Conservation (phyloP, 2,329 filamentous ascomycete species). For the Colletotrichum graminicola region DNA sequence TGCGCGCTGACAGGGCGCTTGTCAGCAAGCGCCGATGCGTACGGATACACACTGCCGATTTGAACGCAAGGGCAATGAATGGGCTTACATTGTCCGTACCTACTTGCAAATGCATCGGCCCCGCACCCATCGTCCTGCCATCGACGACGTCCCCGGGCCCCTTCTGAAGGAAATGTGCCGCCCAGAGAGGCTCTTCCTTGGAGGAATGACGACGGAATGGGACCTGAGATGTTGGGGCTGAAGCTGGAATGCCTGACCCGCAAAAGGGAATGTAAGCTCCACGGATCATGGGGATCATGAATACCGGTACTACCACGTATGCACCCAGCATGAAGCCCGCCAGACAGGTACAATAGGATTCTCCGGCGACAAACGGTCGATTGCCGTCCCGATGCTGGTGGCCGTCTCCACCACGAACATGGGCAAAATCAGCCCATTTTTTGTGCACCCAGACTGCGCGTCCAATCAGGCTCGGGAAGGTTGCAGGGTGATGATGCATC, state of each 20-base stretch:
- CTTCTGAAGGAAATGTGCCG: not conserved
- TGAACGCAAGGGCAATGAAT: not conserved
- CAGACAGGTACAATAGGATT: not conserved
- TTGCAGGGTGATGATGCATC: not conserved
- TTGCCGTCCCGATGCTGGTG: conserved; percentile 1
- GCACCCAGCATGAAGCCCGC: not conserved
- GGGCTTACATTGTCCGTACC: too few species aligned
- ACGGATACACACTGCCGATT: not conserved
- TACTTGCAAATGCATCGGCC: not conserved
- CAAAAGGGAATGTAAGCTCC: conserved; percentile 17
- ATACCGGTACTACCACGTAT: too few species aligned
- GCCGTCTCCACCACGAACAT: not conserved
- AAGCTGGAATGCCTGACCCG: conserved; percentile 17
- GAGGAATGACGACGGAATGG: conserved; percentile 12
- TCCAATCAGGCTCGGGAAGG: not conserved
- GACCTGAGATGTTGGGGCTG: not conserved
- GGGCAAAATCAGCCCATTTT: conserved; percentile 5
- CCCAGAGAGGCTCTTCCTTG: not conserved
- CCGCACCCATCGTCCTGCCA: not conserved
- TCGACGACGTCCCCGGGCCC: not conserved
- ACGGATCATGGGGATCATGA: conserved; percentile 7
- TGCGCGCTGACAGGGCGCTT: conserved; percentile 16
- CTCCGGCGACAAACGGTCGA: conserved; percentile 3
- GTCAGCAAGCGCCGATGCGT: conserved; percentile 12
- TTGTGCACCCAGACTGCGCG: not conserved